Percentiles rank a stretch among this genome's conserved stretches.
Evolutionary conservation across 169 alveolate species (phyloP).

Genomic region (Plasmodium billcollinsi): DNA sequence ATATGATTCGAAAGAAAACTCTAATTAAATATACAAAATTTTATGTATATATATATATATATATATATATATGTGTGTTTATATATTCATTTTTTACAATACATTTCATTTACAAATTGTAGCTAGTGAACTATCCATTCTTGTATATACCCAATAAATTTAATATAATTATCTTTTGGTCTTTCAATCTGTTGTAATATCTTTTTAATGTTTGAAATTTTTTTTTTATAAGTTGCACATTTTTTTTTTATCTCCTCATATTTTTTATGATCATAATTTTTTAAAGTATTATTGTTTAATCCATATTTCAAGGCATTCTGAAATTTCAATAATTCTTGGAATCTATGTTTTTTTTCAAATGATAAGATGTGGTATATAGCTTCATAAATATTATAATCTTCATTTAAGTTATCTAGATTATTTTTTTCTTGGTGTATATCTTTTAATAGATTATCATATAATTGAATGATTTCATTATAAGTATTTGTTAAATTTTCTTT

Average conservation of each 20-base stretch:
- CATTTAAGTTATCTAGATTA: slow-evolving; percentile 4
- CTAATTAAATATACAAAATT: no score
- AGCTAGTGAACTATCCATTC: slow-evolving; percentile 59
- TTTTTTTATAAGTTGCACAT: slow-evolving; percentile 45
- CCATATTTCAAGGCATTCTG: slow-evolving; percentile 66
- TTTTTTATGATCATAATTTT: neutral
- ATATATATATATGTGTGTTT: neutral
- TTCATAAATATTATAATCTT: slow-evolving; percentile 20
- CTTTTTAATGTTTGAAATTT: slow-evolving; percentile 18
- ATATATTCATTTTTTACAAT: neutral
- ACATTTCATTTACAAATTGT: neutral
- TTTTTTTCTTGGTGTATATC: slow-evolving; percentile 22
- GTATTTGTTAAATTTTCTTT: slow-evolving; percentile 14
- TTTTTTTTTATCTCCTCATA: slow-evolving; percentile 28
- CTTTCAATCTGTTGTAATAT: slow-evolving; percentile 13
- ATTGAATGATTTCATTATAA: slow-evolving; percentile 21
- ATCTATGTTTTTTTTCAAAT: slow-evolving; percentile 70
- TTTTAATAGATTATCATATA: slow-evolving; percentile 17
- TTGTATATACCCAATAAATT: slow-evolving; percentile 14
- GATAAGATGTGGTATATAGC: slow-evolving; percentile 25
- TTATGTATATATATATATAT: neutral
- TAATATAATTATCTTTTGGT: slow-evolving; percentile 18
- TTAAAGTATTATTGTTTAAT: slow-evolving; percentile 3
- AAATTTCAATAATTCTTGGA: slow-evolving; percentile 72
- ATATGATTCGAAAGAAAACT: no score